Conservation (phyloP, 1,284 basidiomycete species). For the Sporisorium iseilematis-ciliati region DNA sequence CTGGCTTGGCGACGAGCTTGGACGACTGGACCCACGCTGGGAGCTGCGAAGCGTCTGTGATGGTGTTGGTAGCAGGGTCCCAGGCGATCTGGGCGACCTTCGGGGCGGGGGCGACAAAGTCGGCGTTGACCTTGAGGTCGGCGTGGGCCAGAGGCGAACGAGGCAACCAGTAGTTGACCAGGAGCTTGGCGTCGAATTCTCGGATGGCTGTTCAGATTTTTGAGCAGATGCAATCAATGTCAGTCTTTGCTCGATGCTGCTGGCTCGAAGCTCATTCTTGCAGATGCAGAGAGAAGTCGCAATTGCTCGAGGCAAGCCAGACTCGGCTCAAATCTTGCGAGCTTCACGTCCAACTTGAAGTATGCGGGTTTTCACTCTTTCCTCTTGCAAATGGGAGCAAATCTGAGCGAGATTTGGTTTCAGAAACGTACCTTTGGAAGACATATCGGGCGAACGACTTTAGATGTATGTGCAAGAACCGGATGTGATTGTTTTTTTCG, state of each 20-base stretch:
- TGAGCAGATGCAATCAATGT: neutral
- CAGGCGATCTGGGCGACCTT: slow-evolving; percentile 75
- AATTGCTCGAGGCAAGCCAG: slow-evolving; percentile 3
- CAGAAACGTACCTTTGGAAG: slow-evolving; percentile 55
- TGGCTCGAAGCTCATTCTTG: neutral
- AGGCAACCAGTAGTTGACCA: slow-evolving; percentile 70
- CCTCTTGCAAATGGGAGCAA: neutral
- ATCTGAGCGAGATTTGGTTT: neutral
- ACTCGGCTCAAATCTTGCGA: neutral
- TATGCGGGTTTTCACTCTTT: neutral
- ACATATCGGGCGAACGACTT: slow-evolving; percentile 39
- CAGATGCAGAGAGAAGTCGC: neutral
- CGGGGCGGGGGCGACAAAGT: slow-evolving; percentile 65
- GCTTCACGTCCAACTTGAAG: slow-evolving; percentile 1
- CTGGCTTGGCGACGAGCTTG: slow-evolving; percentile 72
- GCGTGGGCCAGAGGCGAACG: slow-evolving; percentile 64
- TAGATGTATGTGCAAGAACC: slow-evolving; percentile 19
- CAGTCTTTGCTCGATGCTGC: neutral
- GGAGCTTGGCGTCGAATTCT: slow-evolving; percentile 69
- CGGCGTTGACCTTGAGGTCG: slow-evolving; percentile 57
- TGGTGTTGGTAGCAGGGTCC: slow-evolving; percentile 83
- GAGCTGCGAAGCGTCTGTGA: slow-evolving; percentile 82
- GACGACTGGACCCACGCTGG: slow-evolving; percentile 79
- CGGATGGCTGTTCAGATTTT: slow-evolving; percentile 59
- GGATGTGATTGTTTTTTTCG: neutral